Evolutionary conservation across 2,329 filamentous ascomycete genomes (phyloP).

Genomic region (Akanthomyces muscarius): DNA sequence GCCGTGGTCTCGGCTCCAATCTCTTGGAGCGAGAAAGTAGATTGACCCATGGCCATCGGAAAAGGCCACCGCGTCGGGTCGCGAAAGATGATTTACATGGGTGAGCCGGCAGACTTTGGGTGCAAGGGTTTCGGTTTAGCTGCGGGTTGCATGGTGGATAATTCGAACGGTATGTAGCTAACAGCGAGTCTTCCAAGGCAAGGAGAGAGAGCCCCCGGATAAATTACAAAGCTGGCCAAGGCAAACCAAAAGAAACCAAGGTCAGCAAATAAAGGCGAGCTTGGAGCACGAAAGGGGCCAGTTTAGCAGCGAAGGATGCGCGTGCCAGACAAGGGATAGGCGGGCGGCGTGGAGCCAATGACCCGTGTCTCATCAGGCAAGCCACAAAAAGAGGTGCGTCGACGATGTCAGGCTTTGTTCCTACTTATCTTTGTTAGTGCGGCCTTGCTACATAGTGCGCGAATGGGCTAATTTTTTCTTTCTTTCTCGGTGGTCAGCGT

Average conservation of each 20-base stretch:
- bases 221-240: neutral
- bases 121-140: neutral
- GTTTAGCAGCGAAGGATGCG: neutral
- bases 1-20: neutral
- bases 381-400: neutral
- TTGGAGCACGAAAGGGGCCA: neutral
- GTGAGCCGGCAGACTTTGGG: neutral
- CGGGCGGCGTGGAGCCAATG: neutral
- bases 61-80: neutral
- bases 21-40: neutral
- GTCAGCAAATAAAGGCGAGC: neutral
- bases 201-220: neutral
- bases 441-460: no score
- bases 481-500: neutral
- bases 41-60: neutral
- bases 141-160: neutral
- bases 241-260: neutral
- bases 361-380: conserved; percentile 6
- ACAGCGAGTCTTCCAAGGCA: neutral
- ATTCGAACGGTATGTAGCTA: neutral
- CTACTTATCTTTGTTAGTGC: neutral
- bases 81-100: neutral
- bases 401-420: neutral
- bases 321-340: neutral
- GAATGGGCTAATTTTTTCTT: no score